Evolutionary conservation across 495 filamentous ascomycete species (phyloP), one percentile per base, ranked within the genome.

Genomic region (Aspergillus sclerotiicarbonarius): DNA sequence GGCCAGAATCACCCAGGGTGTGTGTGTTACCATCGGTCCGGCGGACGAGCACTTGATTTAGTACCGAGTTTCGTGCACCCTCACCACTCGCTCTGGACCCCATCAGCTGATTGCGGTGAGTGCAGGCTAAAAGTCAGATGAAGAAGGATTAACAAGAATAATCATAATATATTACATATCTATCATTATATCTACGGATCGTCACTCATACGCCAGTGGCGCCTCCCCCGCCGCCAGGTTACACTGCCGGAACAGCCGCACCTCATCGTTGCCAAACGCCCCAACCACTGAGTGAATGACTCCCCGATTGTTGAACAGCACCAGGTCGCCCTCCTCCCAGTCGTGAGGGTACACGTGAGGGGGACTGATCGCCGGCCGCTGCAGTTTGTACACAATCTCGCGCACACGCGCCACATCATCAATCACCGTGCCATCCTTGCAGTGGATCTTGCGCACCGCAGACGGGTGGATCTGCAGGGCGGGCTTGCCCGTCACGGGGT

Each of bases 301-400:
- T 1, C 87, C 87, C 9, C 86, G 82, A 65, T 90, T 90, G 62
- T 90, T 84, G 67, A 90, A 90, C 32, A 90, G 68, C 4, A 90
- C 88, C 52, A 89, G 69, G 61, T 89, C 87, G 8, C 87, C 87
- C 62, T 88, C 84, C 59, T 84, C 78, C 87, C 88, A 90, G 60
- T 90, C 87, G 68, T 90, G 85, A 10, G 86, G 69, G 69, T 90
- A 90, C 32, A 90, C 88, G 60, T 77, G 79, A 54, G 77, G 67
- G 1, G 88, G 87, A 18, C 78, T 81, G 57, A 90, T 90, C 0
- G 79, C 87, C 0, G 88, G 87, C n/a, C 88, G 76, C 69, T 90
- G 87, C 41, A 90, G 61, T 13, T 80, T 74, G 58, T 90, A 83
- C 31, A 89, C 81, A 45, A 84, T 85, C 29, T 86, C 82, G 3